A percentile compares a stretch with the other conserved stretches of the same genome.
These are phyloP conservation scores for Leccinum boreale DNA, from an alignment of 768 basidiomycete genomes.

Conservation along the genomic window DNA sequence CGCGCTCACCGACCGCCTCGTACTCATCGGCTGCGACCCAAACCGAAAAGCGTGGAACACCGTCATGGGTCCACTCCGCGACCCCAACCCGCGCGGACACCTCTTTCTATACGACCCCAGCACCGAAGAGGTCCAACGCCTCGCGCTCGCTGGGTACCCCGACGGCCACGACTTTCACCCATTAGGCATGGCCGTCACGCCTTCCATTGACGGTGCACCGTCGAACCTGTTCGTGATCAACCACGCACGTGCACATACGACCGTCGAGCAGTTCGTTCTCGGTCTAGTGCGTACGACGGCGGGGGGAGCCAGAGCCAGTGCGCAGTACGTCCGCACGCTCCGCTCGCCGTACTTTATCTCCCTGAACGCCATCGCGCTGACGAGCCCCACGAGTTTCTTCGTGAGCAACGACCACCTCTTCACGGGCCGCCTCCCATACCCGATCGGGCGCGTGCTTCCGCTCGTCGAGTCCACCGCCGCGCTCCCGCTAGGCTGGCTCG, in stretches of 20 bases:
- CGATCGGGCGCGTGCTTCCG: conserved; percentile 49
- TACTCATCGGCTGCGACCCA: conserved; percentile 44
- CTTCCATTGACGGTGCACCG: conserved; percentile 42
- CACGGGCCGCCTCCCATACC: conserved; percentile 55
- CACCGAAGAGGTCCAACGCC: conserved; percentile 32
- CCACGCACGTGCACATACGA: conserved; percentile 58
- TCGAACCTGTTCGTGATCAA: conserved; percentile 68
- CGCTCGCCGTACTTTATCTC: conserved; percentile 55
- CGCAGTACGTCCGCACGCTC: conserved; percentile 59
- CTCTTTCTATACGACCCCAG: conserved; percentile 53
- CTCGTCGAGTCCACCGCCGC: conserved; percentile 52
- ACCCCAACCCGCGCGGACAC: conserved; percentile 56
- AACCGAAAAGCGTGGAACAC: conserved; percentile 66
- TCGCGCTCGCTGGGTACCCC: conserved; percentile 54
- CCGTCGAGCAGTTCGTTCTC: conserved; percentile 66
- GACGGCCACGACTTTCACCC: conserved; percentile 65
- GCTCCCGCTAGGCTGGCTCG: conserved; percentile 58
- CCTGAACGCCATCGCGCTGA: conserved; percentile 65
- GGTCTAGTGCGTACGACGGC: conserved; percentile 40
- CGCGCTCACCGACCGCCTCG: conserved; percentile 39
- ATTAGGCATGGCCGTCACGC: conserved; percentile 59
- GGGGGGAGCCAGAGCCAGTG: conserved; percentile 14
- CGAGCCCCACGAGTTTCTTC: conserved; percentile 66
- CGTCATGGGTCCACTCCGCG: conserved; percentile 63
- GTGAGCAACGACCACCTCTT: conserved; percentile 70